Conservation (phyloP, 352 stramenopile species). For the Globisporangium polare region DNA sequence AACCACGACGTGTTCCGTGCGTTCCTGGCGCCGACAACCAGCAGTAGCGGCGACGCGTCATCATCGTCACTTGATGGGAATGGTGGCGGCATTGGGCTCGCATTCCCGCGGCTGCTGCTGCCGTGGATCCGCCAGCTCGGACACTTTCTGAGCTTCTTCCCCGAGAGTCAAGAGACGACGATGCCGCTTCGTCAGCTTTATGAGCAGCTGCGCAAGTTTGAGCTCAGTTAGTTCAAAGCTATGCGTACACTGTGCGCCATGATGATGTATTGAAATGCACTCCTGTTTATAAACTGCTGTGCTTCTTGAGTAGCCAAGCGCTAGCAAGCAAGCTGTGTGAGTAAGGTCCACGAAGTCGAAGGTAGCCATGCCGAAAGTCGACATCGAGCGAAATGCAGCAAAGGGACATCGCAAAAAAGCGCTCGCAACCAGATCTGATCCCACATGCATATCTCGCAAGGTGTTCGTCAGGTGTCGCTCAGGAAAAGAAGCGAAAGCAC, state of each 20-base stretch:
- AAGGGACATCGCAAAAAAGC: too few species aligned
- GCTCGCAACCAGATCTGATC: too few species aligned
- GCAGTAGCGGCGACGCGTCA: constrained; percentile 14
- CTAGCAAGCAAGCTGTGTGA: too few species aligned
- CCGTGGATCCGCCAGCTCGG: constrained; percentile 85
- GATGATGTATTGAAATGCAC: not conserved
- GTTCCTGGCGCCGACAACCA: constrained; percentile 31
- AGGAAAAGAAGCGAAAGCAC: too few species aligned
- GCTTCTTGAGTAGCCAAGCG: too few species aligned
- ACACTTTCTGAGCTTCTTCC: constrained; percentile 86
- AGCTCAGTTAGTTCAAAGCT: constrained; percentile 19
- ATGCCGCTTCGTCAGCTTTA: constrained; percentile 75
- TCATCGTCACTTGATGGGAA: constrained; percentile 11
- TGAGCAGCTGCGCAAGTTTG: constrained; percentile 76
- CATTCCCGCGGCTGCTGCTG: constrained; percentile 68
- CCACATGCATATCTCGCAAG: too few species aligned
- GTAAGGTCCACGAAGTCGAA: too few species aligned
- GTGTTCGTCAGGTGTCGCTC: too few species aligned
- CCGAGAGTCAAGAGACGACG: constrained; percentile 80
- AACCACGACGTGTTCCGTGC: constrained; percentile 78
- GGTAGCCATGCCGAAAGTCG: too few species aligned
- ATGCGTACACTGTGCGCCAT: too few species aligned
- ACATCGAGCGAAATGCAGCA: too few species aligned
- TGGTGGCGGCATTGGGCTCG: constrained; percentile 4
- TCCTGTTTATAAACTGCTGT: too few species aligned